These are phyloP conservation scores for Serendipita sp. DNA, from an alignment of 768 basidiomycete genomes.

Conservation along the genomic window DNA sequence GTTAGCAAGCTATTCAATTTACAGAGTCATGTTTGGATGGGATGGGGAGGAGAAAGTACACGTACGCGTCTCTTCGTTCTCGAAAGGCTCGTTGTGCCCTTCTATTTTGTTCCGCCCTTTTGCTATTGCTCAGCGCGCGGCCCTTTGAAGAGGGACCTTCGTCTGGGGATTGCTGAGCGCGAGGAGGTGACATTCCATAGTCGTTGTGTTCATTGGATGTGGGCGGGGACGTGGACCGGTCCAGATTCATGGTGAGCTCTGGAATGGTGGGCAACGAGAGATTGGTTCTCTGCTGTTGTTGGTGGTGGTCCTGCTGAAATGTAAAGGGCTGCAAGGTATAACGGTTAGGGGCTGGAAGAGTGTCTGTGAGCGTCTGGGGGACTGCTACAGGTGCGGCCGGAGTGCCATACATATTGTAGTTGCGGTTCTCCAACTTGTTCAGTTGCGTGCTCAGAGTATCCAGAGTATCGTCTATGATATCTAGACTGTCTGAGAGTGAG, in stretches of 20 bases:
- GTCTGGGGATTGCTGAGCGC: too few species aligned
- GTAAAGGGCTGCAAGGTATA: neutral
- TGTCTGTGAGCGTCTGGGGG: neutral
- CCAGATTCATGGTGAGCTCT: neutral
- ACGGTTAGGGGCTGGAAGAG: too few species aligned
- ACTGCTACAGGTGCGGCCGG: neutral
- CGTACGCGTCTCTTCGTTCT: slow-evolving; percentile 77
- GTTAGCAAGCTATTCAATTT: too few species aligned
- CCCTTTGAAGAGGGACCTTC: slow-evolving; percentile 15
- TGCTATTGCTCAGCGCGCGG: slow-evolving; percentile 57
- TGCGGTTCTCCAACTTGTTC: slow-evolving; percentile 1
- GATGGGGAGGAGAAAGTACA: slow-evolving; percentile 12
- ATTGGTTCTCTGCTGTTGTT: neutral
- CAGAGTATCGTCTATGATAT: neutral
- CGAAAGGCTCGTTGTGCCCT: slow-evolving; percentile 87
- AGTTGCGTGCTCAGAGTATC: slow-evolving; percentile 4
- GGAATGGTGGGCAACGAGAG: neutral
- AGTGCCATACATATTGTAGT: neutral
- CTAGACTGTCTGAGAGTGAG: neutral
- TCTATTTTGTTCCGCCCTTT: slow-evolving; percentile 86
- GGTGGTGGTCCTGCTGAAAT: neutral
- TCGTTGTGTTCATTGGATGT: too few species aligned
- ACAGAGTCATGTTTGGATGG: too few species aligned
- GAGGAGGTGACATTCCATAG: too few species aligned
- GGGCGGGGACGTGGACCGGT: neutral